A percentile compares a stretch with the other conserved stretches of the same genome.
These are phyloP conservation scores for Cetraspora pellucida DNA, from an alignment of 192 early-diverging fungal genomes.

Conservation along the genomic window DNA sequence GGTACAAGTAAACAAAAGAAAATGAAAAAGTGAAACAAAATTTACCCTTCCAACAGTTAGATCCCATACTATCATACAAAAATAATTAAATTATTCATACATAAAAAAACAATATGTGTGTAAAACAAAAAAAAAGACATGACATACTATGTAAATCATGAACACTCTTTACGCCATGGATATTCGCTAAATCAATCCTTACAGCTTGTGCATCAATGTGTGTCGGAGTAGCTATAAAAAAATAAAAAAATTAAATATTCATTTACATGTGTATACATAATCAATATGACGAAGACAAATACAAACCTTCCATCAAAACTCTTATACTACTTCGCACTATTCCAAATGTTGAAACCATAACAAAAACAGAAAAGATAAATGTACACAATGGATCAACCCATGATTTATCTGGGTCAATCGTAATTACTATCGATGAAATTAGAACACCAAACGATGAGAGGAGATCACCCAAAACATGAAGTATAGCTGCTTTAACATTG, in stretches of 20 bases:
- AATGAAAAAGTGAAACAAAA: neutral
- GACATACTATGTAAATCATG: constrained; percentile 26
- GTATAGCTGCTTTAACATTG: constrained; percentile 69
- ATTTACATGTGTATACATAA: neutral
- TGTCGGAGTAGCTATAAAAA: constrained; percentile 4
- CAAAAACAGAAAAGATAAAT: constrained; percentile 77
- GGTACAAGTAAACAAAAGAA: neutral
- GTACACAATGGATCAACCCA: constrained; percentile 82
- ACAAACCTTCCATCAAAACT: constrained; percentile 76
- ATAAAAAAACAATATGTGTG: neutral
- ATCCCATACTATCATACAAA: constrained; percentile 22
- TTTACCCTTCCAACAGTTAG: constrained; percentile 24
- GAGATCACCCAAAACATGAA: constrained; percentile 85
- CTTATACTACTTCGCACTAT: constrained; percentile 65
- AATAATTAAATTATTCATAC: neutral
- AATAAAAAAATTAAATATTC: neutral
- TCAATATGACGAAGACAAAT: neutral
- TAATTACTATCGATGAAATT: constrained; percentile 71
- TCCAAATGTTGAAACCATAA: constrained; percentile 68
- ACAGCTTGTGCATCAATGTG: constrained; percentile 20
- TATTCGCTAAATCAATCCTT: constrained; percentile 3
- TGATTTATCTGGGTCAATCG: constrained; percentile 55
- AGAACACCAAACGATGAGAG: constrained; percentile 79
- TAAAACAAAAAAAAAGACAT: neutral
- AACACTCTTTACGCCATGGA: constrained; percentile 20